These are phyloP conservation scores for Hemileccinum impolitum DNA, from an alignment of 768 basidiomycete genomes.

Conservation along the genomic window DNA sequence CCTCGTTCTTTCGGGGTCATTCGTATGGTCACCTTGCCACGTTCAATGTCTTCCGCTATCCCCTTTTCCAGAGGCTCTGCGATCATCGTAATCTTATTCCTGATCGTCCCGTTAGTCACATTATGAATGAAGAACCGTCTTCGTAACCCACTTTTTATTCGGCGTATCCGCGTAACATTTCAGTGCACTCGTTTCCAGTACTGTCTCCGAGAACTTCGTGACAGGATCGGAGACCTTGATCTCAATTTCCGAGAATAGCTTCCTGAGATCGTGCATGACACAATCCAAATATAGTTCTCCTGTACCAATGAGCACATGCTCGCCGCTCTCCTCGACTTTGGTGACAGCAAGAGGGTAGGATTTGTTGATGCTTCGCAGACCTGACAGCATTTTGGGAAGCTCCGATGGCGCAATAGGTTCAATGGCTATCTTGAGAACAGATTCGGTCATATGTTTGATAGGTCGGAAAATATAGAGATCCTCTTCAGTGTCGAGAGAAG, in stretches of 20 bases:
- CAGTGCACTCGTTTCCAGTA: conserved; percentile 93
- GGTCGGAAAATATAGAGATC: conserved; percentile 95
- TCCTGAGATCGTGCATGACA: conserved; percentile 92
- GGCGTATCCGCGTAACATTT: conserved; percentile 99
- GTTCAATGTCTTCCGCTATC: conserved; percentile 94
- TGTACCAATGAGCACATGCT: conserved; percentile 95
- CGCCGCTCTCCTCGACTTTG: conserved; percentile 97
- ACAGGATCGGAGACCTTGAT: conserved; percentile 99
- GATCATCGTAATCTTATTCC: conserved; percentile 99
- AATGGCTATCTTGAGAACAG: conserved; percentile 96
- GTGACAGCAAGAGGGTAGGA: conserved; percentile 92
- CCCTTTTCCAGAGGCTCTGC: conserved; percentile 96
- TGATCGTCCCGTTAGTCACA: conserved; percentile 32
- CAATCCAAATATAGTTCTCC: conserved; percentile 97
- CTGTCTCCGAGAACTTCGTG: conserved; percentile 97
- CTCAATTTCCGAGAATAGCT: conserved; percentile 95
- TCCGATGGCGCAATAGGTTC: conserved; percentile 98
- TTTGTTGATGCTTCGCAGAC: conserved; percentile 95
- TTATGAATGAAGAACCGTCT: conserved; percentile 1
- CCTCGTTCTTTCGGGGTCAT: conserved; percentile 96
- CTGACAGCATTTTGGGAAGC: conserved; percentile 97
- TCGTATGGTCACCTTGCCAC: conserved; percentile 87
- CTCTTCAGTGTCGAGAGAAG: conserved; percentile 67
- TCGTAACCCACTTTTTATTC: conserved; percentile 82
- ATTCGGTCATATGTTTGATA: conserved; percentile 94